Evolutionary conservation across 768 basidiomycete genomes (phyloP), one percentile per base, ranked within the genome.

Genomic region (Clitopilus passeckerianus): DNA sequence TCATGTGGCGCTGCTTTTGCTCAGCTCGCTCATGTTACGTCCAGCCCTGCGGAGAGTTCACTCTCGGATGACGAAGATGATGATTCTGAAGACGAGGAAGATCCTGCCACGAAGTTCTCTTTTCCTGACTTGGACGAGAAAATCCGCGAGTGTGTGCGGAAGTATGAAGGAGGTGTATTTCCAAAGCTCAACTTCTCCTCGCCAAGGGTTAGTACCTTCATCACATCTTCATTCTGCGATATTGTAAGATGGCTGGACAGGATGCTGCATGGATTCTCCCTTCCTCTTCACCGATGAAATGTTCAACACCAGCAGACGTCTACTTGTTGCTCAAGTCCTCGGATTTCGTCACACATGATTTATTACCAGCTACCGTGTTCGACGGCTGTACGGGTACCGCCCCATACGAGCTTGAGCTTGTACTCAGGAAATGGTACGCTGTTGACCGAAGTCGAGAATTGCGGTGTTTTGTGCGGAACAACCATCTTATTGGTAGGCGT

Each of bases 131-230:
- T 97, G n/a, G 93, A 95, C 65, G 73, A 75, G 14, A 75, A 76
- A 59, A 95, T 98, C 61, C 75, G 91, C 54, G 70, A 75, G 14
- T 81, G 79, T 34, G 77, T 97, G n/a, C 65, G 74, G 50, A 72
- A 81, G 58, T 95, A 91, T 70, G 46, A 50, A 2, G 90, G 85
- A 2, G 89, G 88, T 6, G 88, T 96, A 27, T 98, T 98, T 70
- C 95, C 95, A 0, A 98, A 98, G 73, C 85, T 98, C 58, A 98
- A 97, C 68, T 97, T 95, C 75, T 92, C 94, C 6, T 88, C 92
- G n/a, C 95, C 95, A 14, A 90, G 88, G 76, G 95, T 90, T 60
- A 20, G 60, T 66, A 18, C 56, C 44, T 34, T 35, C 8, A n/a
- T 23, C 10, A 27, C 23, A 7, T 22, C 30, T 54, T n/a, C 34